These are phyloP conservation scores for Pinus albicaulis DNA, from an alignment of 75 land plant genomes.

Conservation along the genomic window DNA sequence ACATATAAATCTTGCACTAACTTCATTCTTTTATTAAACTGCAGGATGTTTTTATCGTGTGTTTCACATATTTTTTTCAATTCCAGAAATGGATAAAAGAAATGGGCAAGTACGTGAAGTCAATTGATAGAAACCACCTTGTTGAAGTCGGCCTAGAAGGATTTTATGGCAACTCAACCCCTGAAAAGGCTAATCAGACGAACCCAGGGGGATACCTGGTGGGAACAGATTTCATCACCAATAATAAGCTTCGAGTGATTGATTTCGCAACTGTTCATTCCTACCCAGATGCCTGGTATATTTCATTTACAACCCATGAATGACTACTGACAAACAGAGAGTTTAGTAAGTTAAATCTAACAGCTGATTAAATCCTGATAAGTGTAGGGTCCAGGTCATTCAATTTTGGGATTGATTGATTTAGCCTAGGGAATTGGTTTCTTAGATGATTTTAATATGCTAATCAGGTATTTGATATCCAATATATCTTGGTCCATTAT, in stretches of 20 bases:
- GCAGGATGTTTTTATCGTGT: too few relatives aligned
- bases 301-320: background rate
- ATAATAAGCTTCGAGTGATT: constrained; percentile 60
- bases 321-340: too few relatives aligned
- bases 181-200: constrained; percentile 19
- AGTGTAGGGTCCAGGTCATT: too few relatives aligned
- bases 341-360: too few relatives aligned
- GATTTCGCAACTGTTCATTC: constrained; percentile 91
- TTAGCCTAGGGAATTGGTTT: too few relatives aligned
- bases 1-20: background rate
- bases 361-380: too few relatives aligned
- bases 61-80: background rate
- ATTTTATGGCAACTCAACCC: constrained; percentile 52
- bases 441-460: background rate
- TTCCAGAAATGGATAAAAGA: constrained; percentile 76
- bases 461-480: background rate
- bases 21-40: too few relatives aligned
- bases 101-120: constrained; percentile 80
- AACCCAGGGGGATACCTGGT: constrained; percentile 48
- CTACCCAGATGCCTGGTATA: constrained; percentile 91
- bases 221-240: constrained; percentile 87
- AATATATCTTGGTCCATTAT: background rate
- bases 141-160: constrained; percentile 89
- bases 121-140: constrained; percentile 82
- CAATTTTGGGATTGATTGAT: too few relatives aligned